Evolutionary conservation across 257 asterid species (phyloP), one percentile per base, ranked within the genome.

Genomic region (Dorcoceras hygrometricum): DNA sequence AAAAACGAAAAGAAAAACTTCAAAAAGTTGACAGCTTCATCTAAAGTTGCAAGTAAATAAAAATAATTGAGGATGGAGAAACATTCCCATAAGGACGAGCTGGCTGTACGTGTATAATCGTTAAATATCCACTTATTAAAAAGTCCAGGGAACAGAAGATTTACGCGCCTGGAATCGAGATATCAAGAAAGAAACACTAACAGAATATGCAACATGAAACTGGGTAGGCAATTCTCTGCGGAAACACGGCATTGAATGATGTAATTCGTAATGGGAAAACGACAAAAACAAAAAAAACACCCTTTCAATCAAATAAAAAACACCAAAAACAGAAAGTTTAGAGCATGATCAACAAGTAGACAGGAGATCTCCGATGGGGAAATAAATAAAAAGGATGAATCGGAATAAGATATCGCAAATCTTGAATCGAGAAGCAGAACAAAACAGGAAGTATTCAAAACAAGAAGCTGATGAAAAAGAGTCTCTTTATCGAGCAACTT

Each of bases 11-110:
- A 4, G 31, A 57, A 70, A 39, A 6, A 60, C 43, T 9, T 11
- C 24, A 56, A 59, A 62, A 66, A 59, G n/a, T 61, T n/a, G 50
- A 12, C 12, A 34, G 23, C 48, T 71, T 70, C 63, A 73, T 51
- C 23, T 16, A 59, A 74, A 73, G 68, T 0, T 20, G 67, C 29
- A 54, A 57, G 75, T 50, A 68, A 69, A 69, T 39, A 71, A 75
- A 78, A 70, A 3, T 75, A 63, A n/a, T n/a, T n/a, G 76, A 80
- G 79, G 65, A 74, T 66, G 48, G 48, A 79, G 64, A 74, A 78
- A 80, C 95, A 87, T 81, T 81, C 91, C 75, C 65, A 66, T 20
- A 69, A 60, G 73, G 77, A 82, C 81, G 75, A 81, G 81, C 84
- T 80, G 79, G 78, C 59, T 53, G 20, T 46, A 63, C 62, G 73